phyloP scores from a whole-genome alignment of 345 rosid species.

The Linum trigynum region DNA sequence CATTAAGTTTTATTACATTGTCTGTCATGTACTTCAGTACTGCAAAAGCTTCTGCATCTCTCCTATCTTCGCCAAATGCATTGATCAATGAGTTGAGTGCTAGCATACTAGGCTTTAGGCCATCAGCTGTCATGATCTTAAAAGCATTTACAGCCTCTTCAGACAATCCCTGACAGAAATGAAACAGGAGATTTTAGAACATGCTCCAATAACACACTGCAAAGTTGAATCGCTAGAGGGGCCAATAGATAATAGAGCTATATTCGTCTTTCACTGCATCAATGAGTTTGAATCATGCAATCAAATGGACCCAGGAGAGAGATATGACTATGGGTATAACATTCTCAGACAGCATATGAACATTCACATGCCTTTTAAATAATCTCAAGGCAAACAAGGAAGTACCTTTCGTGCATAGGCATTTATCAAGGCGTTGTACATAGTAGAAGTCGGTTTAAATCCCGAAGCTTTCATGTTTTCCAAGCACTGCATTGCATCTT shows the following conservation, averaged over 20 bases:
- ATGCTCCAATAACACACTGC: background rate
- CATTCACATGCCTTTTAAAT: background rate
- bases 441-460: constrained; percentile 65
- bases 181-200: constrained; percentile 1
- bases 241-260: background rate
- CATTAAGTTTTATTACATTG: constrained; percentile 36
- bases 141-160: constrained; percentile 86
- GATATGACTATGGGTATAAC: background rate
- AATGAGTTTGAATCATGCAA: background rate
- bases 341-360: background rate
- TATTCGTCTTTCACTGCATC: background rate
- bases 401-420: constrained; percentile 96
- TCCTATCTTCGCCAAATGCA: constrained; percentile 94
- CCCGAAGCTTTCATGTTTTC: constrained; percentile 81
- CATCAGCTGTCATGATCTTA: constrained; percentile 78
- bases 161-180: constrained; percentile 70
- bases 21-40: constrained; percentile 93
- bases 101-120: constrained; percentile 68
- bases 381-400: constrained; percentile 8
- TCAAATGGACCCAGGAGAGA: background rate
- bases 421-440: constrained; percentile 93
- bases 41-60: constrained; percentile 84
- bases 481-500: constrained; percentile 78
- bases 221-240: background rate
- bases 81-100: constrained; percentile 90